Conservation (phyloP, 306 rosid species). For the Carpinus viminea region DNA sequence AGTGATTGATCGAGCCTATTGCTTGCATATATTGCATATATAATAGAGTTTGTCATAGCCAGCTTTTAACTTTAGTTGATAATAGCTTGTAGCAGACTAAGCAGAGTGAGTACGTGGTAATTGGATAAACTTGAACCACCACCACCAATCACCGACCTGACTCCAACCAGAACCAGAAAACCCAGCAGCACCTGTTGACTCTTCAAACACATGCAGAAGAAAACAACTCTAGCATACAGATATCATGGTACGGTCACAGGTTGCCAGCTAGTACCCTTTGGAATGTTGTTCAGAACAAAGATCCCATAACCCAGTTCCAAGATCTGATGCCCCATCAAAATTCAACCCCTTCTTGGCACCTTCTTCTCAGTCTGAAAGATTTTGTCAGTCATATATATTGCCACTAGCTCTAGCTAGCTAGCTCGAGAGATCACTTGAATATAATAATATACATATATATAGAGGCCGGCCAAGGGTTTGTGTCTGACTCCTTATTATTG, state of each 20-base stretch:
- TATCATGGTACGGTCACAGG: constrained; percentile 27
- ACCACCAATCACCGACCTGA: constrained; percentile 24
- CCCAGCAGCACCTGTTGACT: constrained; percentile 28
- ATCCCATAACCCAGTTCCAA: constrained; percentile 39
- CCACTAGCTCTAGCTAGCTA: neutral
- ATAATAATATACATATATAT: too few relatives aligned
- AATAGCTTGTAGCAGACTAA: constrained; percentile 2
- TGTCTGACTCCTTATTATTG: neutral
- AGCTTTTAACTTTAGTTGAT: neutral
- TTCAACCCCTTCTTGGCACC: constrained; percentile 21
- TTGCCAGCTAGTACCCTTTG: constrained; percentile 54
- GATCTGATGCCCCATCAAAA: constrained; percentile 16
- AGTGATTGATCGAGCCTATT: neutral
- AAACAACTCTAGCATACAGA: constrained; percentile 20
- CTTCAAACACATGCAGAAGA: constrained; percentile 35
- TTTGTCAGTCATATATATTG: neutral
- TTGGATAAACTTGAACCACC: constrained; percentile 14
- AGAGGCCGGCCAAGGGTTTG: neutral
- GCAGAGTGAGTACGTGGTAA: constrained; percentile 1
- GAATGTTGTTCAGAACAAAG: constrained; percentile 48
- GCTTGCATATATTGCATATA: neutral
- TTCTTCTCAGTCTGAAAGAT: constrained; percentile 25
- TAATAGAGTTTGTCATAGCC: neutral
- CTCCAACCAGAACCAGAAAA: constrained; percentile 17
- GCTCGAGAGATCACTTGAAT: neutral